Conservation (phyloP, 169 alveolate genomes). For the Plasmodium gallinaceum region DNA sequence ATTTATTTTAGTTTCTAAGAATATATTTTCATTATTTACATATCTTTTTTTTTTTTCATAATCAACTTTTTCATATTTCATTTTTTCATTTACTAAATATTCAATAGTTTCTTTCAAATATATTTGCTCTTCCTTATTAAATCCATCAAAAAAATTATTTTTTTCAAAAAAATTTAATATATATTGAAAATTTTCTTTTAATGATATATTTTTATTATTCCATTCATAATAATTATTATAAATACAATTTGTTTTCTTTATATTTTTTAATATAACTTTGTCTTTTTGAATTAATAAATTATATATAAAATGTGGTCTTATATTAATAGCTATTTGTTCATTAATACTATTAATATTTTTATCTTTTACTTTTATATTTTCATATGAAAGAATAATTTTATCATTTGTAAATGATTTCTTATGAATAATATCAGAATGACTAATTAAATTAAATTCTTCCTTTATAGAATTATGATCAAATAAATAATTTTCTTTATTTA, state of each 20-base stretch:
- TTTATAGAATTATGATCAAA: slow-evolving; percentile 25
- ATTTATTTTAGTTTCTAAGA: slow-evolving; percentile 18
- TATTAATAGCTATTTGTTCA: slow-evolving; percentile 33
- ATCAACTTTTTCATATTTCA: background rate
- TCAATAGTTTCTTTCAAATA: background rate
- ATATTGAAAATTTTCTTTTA: slow-evolving; percentile 18
- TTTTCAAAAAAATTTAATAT: slow-evolving; percentile 23
- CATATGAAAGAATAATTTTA: background rate
- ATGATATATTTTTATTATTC: slow-evolving; percentile 11
- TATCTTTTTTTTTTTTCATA: background rate
- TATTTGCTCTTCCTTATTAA: background rate
- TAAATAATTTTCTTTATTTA: background rate
- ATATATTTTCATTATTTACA: background rate
- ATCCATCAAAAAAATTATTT: background rate
- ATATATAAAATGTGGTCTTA: slow-evolving; percentile 35
- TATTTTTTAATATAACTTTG: background rate
- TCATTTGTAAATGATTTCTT: background rate
- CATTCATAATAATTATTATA: slow-evolving; percentile 29
- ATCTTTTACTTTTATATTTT: background rate
- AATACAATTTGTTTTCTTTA: slow-evolving; percentile 27
- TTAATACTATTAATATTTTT: slow-evolving; percentile 4
- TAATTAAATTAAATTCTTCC: slow-evolving; percentile 13
- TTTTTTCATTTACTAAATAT: slow-evolving; percentile 1
- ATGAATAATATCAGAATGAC: background rate
- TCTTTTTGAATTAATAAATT: background rate